phyloP scores from a whole-genome alignment of 2,329 filamentous ascomycete species.

The Diaporthe caulivora region DNA sequence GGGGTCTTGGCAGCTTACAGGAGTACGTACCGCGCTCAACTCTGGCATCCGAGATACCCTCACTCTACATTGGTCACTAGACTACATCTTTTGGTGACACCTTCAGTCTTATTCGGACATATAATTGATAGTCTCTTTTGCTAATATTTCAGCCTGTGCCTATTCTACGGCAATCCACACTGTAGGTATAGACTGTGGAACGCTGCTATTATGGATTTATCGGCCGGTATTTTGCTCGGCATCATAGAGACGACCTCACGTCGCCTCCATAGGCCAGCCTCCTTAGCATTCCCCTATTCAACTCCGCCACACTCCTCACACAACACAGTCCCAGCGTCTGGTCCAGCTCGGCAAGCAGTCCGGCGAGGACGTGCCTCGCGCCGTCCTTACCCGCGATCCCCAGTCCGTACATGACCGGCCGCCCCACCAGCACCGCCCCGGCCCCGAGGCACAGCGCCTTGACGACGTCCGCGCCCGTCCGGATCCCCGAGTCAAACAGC shows the following conservation, averaged over 20 bases:
- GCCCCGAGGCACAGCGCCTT: conserved; percentile 69
- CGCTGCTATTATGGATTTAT: too few relatives aligned
- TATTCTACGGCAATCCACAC: too few relatives aligned
- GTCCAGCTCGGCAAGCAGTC: conserved; percentile 65
- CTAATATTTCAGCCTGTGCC: too few relatives aligned
- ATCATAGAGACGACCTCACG: conserved; percentile 38
- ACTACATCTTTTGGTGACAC: too few relatives aligned
- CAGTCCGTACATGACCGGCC: conserved; percentile 70
- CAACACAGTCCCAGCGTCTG: conserved; percentile 68
- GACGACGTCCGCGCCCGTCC: conserved; percentile 68
- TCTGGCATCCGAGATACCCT: too few relatives aligned
- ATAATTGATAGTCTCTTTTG: too few relatives aligned
- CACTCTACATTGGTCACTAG: too few relatives aligned
- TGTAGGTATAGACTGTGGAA: too few relatives aligned
- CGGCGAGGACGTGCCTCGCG: conserved; percentile 63
- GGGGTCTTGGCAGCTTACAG: conserved; percentile 9
- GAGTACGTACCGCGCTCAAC: too few relatives aligned
- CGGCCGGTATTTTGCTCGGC: neutral
- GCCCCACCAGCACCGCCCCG: conserved; percentile 67
- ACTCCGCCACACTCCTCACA: conserved; percentile 56
- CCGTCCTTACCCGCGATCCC: conserved; percentile 67
- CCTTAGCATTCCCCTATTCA: conserved; percentile 51
- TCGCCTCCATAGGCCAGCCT: conserved; percentile 51
- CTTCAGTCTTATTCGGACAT: too few relatives aligned
- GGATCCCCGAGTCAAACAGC: conserved; percentile 71